Evolutionary conservation across 345 rosid species (phyloP).

Genomic region (Brassica napus): Da-Ae NC_063441.1:19477501-19478000

Average conservation of each 20-base stretch:
- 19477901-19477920: constrained; percentile 16
- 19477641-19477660: background rate
- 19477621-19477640: background rate
- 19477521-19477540: background rate
- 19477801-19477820: background rate
- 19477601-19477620: background rate
- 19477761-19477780: background rate
- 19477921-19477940: constrained; percentile 23
- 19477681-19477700: background rate
- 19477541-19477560: background rate
- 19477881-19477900: background rate
- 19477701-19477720: background rate
- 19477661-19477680: background rate
- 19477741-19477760: background rate
- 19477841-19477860: background rate
- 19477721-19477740: background rate
- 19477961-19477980: constrained; percentile 25
- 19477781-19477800: background rate
- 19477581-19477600: background rate
- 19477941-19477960: constrained; percentile 15
- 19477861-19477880: background rate
- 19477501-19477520: background rate
- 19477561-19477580: background rate
- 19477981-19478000: constrained; percentile 32
- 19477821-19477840: background rate